Evolutionary conservation across 352 stramenopile species (phyloP).

Genomic region (Peronospora destructor): DNA sequence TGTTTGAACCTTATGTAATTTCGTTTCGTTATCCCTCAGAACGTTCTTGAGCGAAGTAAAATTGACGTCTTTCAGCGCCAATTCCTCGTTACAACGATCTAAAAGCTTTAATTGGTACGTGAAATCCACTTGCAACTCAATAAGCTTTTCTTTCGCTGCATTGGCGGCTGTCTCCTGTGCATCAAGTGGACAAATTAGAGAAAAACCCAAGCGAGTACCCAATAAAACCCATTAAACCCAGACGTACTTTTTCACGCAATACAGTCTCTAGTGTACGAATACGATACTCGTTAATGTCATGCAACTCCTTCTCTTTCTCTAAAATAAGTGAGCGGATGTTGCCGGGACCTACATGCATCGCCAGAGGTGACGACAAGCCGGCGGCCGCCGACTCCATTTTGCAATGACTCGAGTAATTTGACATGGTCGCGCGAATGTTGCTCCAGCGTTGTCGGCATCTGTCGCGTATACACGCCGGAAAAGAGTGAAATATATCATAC

Average conservation of each 20-base stretch:
- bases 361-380: constrained; percentile 12
- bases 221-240: constrained; percentile 1
- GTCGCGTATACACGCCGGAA: too few relatives aligned
- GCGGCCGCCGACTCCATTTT: constrained; percentile 7
- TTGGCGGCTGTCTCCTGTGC: constrained; percentile 34
- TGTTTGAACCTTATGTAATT: constrained; percentile 60
- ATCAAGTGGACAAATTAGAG: not conserved
- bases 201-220: constrained; percentile 1
- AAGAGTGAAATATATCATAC: too few relatives aligned
- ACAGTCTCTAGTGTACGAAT: constrained; percentile 74
- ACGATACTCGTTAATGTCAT: constrained; percentile 90
- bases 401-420: not conserved
- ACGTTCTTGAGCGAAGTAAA: constrained; percentile 72
- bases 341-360: constrained; percentile 34
- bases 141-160: constrained; percentile 66
- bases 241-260: constrained; percentile 62
- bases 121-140: constrained; percentile 89
- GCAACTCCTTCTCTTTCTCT: constrained; percentile 88
- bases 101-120: constrained; percentile 90
- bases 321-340: constrained; percentile 85
- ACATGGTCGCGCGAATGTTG: not conserved
- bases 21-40: constrained; percentile 63
- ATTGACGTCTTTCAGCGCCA: constrained; percentile 82
- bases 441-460: not conserved
- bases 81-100: constrained; percentile 86